phyloP scores from a whole-genome alignment of 2,329 filamentous ascomycete genomes.

The Remersonia thermophila region DNA sequence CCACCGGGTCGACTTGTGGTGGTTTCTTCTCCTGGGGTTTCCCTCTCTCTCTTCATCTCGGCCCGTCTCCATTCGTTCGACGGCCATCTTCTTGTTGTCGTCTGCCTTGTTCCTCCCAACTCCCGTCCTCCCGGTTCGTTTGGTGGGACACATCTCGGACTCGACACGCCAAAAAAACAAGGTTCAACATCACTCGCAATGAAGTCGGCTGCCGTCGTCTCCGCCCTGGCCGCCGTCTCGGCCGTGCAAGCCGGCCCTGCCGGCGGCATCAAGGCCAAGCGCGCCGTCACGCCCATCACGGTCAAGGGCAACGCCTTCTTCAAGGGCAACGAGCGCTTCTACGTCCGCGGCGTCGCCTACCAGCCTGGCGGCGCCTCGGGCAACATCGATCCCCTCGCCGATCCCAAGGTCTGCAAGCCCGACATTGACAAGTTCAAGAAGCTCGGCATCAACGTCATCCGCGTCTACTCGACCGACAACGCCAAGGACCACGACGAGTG shows the following conservation, averaged over 20 bases:
- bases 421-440: constrained; percentile 74
- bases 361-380: constrained; percentile 46
- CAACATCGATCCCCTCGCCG: constrained; percentile 60
- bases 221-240: constrained; percentile 13
- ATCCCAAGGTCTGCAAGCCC: constrained; percentile 57
- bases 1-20: too few relatives aligned
- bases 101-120: too few relatives aligned
- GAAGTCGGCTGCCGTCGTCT: constrained; percentile 14
- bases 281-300: constrained; percentile 15
- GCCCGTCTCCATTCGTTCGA: too few relatives aligned
- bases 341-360: constrained; percentile 49
- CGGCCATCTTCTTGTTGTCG: too few relatives aligned
- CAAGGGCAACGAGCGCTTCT: constrained; percentile 40
- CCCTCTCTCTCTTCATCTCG: too few relatives aligned
- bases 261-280: constrained; percentile 6
- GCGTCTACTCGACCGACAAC: constrained; percentile 91
- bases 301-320: constrained; percentile 36
- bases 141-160: too few relatives aligned
- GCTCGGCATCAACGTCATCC: constrained; percentile 79
- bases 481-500: constrained; percentile 67
- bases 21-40: too few relatives aligned
- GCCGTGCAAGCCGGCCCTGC: constrained; percentile 13
- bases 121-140: too few relatives aligned
- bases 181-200: constrained; percentile 9
- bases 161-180: too few relatives aligned